Evolutionary conservation across 176 grass and related monocot genomes (phyloP).

Genomic region (Triticum timopheevii): DNA sequence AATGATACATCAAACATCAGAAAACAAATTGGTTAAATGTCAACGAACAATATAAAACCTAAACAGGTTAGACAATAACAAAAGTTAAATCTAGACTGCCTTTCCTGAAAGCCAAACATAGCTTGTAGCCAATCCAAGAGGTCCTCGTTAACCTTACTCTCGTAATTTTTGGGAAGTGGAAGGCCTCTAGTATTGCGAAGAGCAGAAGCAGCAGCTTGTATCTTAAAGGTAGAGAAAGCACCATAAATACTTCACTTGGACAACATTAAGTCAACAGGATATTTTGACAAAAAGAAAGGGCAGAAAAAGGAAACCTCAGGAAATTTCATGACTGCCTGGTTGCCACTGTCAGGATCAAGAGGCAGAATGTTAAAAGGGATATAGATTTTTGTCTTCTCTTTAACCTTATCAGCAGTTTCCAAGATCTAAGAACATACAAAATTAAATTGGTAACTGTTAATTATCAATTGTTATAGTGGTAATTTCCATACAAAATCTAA

Average conservation of each 20-base stretch:
- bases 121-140: conserved; percentile 96
- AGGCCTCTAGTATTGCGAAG: conserved; percentile 90
- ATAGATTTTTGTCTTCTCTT: conserved; percentile 88
- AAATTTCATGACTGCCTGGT: conserved; percentile 90
- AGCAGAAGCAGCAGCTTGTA: conserved; percentile 77
- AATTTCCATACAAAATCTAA: conserved; percentile 26
- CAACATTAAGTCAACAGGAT: conserved; percentile 23
- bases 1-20: conserved; percentile 30
- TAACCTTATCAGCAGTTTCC: conserved; percentile 76
- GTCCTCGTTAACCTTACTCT: conserved; percentile 80
- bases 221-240: conserved; percentile 54
- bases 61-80: not conserved
- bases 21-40: conserved; percentile 24
- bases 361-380: conserved; percentile 94
- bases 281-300: not conserved
- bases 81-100: conserved; percentile 23
- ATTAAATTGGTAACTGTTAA: conserved; percentile 8
- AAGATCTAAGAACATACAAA: conserved; percentile 60
- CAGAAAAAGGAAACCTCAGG: conserved; percentile 55
- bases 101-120: conserved; percentile 99
- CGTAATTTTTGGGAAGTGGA: conserved; percentile 76
- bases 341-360: conserved; percentile 90
- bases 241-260: conserved; percentile 31
- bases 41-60: conserved; percentile 24
- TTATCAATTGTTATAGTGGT: not conserved